Conservation (phyloP, 768 basidiomycete genomes). For the Lentinula sp. region DNA sequence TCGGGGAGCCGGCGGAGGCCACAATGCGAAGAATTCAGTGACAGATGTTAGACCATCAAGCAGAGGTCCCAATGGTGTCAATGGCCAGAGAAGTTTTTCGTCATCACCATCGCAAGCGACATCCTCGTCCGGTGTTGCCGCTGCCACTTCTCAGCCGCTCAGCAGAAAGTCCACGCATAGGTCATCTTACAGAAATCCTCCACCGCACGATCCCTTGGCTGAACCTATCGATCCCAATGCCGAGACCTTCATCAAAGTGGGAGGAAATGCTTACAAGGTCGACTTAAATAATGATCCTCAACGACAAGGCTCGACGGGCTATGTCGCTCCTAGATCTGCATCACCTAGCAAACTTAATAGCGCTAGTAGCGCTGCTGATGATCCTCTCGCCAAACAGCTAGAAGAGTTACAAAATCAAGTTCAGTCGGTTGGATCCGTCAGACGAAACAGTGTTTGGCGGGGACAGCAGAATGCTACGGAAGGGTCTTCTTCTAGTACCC, state of each 20-base stretch:
- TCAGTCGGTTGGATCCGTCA: conserved; percentile 38
- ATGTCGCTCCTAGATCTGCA: conserved; percentile 19
- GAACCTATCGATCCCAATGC: conserved; percentile 61
- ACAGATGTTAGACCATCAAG: conserved; percentile 22
- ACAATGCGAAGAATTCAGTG: conserved; percentile 28
- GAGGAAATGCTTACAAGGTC: conserved; percentile 59
- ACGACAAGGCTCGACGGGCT: conserved; percentile 13
- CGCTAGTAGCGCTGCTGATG: conserved; percentile 26
- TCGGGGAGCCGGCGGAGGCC: conserved; percentile 58
- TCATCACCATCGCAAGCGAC: conserved; percentile 4
- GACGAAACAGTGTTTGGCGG: conserved; percentile 37
- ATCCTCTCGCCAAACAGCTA: conserved; percentile 65
- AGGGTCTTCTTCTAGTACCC: not conserved
- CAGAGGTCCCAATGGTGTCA: conserved; percentile 18
- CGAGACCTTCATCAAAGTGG: conserved; percentile 67
- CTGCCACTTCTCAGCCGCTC: conserved; percentile 16
- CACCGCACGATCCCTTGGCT: conserved; percentile 36
- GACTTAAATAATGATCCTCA: conserved; percentile 66
- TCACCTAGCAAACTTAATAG: conserved; percentile 24
- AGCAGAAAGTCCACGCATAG: conserved; percentile 18
- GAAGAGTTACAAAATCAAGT: conserved; percentile 48
- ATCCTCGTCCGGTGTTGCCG: conserved; percentile 6
- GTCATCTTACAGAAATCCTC: conserved; percentile 17
- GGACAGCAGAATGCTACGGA: not conserved
- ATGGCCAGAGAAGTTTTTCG: conserved; percentile 18